A percentile compares a stretch with the other conserved stretches of the same genome.
phyloP scores from a whole-genome alignment of 169 alveolate genomes.

The Plasmodium cynomolgi region DNA sequence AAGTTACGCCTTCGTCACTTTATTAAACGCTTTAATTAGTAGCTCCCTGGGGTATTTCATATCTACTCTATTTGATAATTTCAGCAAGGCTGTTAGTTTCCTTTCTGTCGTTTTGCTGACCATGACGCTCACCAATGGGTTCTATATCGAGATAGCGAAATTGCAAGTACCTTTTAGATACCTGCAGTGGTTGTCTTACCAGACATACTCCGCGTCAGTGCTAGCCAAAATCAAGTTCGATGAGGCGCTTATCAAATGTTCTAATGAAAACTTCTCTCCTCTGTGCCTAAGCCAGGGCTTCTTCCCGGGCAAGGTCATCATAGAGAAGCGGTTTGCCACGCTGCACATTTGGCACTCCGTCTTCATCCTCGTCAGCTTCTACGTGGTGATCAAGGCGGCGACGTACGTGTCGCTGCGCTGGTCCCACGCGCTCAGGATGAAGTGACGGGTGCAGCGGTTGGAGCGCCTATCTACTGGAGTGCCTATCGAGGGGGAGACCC shows the following conservation, averaged over 20 bases:
- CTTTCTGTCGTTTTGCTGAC: constrained; percentile 51
- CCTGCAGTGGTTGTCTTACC: constrained; percentile 62
- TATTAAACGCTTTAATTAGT: constrained; percentile 44
- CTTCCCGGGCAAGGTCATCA: constrained; percentile 32
- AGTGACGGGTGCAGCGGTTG: background rate
- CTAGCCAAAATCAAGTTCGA: constrained; percentile 58
- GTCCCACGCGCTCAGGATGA: constrained; percentile 57
- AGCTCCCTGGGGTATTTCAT: constrained; percentile 59
- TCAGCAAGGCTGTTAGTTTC: constrained; percentile 56
- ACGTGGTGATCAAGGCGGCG: constrained; percentile 7
- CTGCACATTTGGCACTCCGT: constrained; percentile 19
- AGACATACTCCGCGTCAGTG: constrained; percentile 62
- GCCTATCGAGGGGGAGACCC: background rate
- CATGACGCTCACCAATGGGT: constrained; percentile 63
- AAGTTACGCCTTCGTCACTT: constrained; percentile 22
- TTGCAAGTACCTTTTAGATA: constrained; percentile 45
- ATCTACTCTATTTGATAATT: constrained; percentile 59
- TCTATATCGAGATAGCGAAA: constrained; percentile 44
- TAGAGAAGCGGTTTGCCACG: constrained; percentile 45
- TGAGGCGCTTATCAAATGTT: constrained; percentile 33
- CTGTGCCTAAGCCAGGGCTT: background rate
- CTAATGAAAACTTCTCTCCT: constrained; percentile 3
- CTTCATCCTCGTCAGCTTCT: constrained; percentile 18
- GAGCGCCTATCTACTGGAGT: too few species aligned
- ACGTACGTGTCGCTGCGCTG: constrained; percentile 47